phyloP scores from a whole-genome alignment of 306 rosid genomes.

The Hippophae gyantsensis region DNA sequence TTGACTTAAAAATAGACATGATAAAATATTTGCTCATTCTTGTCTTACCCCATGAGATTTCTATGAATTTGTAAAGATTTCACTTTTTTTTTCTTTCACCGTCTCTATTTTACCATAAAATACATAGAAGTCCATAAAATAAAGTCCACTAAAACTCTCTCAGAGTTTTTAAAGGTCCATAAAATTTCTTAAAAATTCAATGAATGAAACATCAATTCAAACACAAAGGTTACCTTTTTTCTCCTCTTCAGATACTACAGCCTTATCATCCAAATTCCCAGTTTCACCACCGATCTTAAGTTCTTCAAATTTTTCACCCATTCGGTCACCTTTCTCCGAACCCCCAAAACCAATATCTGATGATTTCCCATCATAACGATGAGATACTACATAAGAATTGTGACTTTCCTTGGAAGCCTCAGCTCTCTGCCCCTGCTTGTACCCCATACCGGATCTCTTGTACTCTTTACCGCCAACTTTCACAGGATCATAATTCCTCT shows the following conservation, averaged over 20 bases:
- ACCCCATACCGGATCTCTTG: constrained; percentile 52
- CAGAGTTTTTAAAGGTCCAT: background rate
- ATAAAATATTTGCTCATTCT: too few species aligned
- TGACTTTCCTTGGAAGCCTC: constrained; percentile 46
- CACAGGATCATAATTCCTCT: constrained; percentile 46
- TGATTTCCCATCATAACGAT: constrained; percentile 36
- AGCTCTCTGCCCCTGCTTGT: constrained; percentile 48
- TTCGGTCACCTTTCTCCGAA: constrained; percentile 38
- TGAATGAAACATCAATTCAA: background rate
- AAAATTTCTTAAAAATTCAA: background rate
- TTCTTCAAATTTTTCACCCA: constrained; percentile 34
- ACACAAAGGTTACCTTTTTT: constrained; percentile 42
- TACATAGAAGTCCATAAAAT: too few species aligned
- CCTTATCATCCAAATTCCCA: constrained; percentile 40
- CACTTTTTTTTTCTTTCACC: too few species aligned
- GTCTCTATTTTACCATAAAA: too few species aligned
- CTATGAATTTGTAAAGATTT: too few species aligned
- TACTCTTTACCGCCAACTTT: constrained; percentile 48
- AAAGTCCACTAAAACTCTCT: too few species aligned
- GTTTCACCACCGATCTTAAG: constrained; percentile 35
- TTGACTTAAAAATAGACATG: too few species aligned
- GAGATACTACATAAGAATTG: constrained; percentile 43
- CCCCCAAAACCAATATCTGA: constrained; percentile 10
- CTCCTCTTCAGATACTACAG: constrained; percentile 34
- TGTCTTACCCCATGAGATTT: too few species aligned